phyloP scores from a whole-genome alignment of 345 rosid genomes.

The Eucalyptus erythrocorys region DNA sequence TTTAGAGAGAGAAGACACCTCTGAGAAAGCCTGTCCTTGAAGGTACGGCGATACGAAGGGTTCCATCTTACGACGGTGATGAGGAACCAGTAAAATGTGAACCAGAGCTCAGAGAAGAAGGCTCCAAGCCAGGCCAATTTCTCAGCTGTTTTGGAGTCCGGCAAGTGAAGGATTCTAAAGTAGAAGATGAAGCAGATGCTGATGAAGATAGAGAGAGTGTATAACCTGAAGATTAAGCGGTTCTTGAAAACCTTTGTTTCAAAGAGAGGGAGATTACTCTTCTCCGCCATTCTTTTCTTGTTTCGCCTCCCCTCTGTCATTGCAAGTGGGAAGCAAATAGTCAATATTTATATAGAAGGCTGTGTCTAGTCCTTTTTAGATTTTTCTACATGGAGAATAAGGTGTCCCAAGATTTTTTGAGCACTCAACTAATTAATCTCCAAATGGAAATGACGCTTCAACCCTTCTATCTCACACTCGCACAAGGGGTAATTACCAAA shows the following conservation, averaged over 20 bases:
- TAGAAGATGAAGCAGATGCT: neutral
- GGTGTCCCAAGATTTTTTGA: neutral
- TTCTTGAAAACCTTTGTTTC: neutral
- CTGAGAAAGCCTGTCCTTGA: conserved; percentile 8
- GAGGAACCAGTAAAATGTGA: conserved; percentile 9
- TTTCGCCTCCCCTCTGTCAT: neutral
- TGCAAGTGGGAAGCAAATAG: neutral
- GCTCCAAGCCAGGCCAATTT: conserved; percentile 16
- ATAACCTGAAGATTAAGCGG: neutral
- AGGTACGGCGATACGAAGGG: conserved; percentile 1
- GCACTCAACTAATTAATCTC: neutral
- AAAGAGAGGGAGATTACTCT: neutral
- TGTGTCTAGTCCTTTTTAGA: neutral
- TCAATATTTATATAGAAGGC: neutral
- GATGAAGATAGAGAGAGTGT: neutral
- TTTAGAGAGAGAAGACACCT: neutral
- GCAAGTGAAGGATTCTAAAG: neutral
- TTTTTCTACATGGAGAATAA: neutral
- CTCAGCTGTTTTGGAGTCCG: neutral
- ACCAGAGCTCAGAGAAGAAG: conserved; percentile 10
- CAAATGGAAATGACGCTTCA: neutral
- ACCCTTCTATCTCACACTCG: neutral
- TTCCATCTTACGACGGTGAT: conserved; percentile 1
- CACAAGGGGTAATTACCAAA: neutral
- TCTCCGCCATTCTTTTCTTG: neutral